Evolutionary conservation across 2,329 filamentous ascomycete genomes (phyloP).

Genomic region (Penicillium digitatum): DNA sequence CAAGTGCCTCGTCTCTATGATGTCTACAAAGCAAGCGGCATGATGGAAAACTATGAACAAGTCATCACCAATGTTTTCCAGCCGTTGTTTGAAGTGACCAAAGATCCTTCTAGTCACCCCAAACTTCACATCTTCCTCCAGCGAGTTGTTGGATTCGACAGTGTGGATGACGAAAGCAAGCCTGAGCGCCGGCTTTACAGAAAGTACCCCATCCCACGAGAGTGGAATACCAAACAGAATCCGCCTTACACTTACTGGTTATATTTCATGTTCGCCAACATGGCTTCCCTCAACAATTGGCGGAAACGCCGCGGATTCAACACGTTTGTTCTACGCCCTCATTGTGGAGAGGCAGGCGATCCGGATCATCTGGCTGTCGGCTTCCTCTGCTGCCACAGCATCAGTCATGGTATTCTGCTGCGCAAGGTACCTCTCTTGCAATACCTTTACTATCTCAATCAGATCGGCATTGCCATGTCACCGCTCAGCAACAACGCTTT

Average conservation of each 20-base stretch:
- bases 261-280: conserved; percentile 94
- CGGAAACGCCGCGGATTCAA: conserved; percentile 90
- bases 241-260: conserved; percentile 99
- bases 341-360: conserved; percentile 95
- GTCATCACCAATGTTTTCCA: conserved; percentile 88
- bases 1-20: conserved; percentile 93
- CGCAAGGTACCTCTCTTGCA: conserved; percentile 92
- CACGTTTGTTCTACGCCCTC: conserved; percentile 85
- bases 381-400: conserved; percentile 89
- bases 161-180: conserved; percentile 97
- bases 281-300: conserved; percentile 87
- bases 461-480: conserved; percentile 99
- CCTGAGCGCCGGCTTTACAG: conserved; percentile 87
- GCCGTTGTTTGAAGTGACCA: conserved; percentile 90
- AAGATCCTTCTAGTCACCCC: conserved; percentile 77
- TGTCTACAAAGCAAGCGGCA: conserved; percentile 83
- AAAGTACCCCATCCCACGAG: conserved; percentile 86
- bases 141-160: conserved; percentile 93
- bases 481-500: conserved; percentile 95
- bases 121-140: conserved; percentile 95
- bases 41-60: conserved; percentile 87
- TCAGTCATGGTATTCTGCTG: conserved; percentile 87
- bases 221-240: conserved; percentile 90
- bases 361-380: conserved; percentile 93
- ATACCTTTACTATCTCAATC: conserved; percentile 96